These are phyloP conservation scores for Ajuga chamaepitys DNA, from an alignment of 257 asterid species.

Conservation along the genomic window DNA sequence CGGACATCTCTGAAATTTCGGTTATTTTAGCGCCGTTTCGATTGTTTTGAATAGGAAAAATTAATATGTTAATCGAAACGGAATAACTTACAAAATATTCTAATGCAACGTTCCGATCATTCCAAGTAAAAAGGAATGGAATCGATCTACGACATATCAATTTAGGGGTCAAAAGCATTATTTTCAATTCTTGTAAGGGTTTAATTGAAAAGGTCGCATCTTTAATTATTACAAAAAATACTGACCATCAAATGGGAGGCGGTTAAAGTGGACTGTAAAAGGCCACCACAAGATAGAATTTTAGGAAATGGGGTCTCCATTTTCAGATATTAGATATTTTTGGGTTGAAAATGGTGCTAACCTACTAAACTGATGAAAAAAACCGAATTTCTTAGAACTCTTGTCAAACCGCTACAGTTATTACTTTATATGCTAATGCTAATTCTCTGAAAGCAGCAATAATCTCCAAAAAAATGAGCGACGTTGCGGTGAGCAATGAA, in stretches of 20 bases:
- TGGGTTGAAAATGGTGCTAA: slow-evolving; percentile 12
- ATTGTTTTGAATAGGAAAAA: too few relatives aligned
- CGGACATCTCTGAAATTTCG: too few relatives aligned
- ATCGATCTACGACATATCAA: too few relatives aligned
- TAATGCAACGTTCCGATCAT: too few relatives aligned
- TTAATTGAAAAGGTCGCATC: not conserved
- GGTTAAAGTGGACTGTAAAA: slow-evolving; percentile 22
- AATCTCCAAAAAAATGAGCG: slow-evolving; percentile 42
- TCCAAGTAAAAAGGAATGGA: too few relatives aligned
- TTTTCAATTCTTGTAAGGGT: not conserved
- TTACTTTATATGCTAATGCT: not conserved
- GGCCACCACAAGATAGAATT: slow-evolving; percentile 20
- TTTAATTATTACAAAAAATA: not conserved
- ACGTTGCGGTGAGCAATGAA: slow-evolving; percentile 47
- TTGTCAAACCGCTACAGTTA: slow-evolving; percentile 9
- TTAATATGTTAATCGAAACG: too few relatives aligned
- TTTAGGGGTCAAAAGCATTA: slow-evolving; percentile 9
- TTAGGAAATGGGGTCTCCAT: not conserved
- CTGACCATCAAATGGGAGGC: slow-evolving; percentile 48
- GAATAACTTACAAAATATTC: too few relatives aligned
- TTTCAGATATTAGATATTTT: slow-evolving; percentile 55
- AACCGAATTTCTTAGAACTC: not conserved
- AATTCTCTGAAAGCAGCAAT: not conserved
- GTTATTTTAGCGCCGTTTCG: too few relatives aligned
- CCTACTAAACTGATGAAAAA: not conserved